Conservation (phyloP, 129 eudicot species). For the Helichrysum umbraculigerum region DNA sequence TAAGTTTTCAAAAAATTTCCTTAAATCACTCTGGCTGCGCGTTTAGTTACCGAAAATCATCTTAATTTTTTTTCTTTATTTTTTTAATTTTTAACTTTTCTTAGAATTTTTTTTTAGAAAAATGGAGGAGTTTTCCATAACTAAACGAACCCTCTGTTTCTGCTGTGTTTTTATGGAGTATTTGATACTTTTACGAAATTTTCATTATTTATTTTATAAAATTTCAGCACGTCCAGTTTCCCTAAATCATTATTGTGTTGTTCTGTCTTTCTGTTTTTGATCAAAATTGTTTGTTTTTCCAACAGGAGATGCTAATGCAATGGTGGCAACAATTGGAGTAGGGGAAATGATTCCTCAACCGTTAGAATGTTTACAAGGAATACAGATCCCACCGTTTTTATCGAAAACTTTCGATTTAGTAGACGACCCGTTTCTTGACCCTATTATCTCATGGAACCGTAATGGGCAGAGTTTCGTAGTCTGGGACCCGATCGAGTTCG, state of each 20-base stretch:
- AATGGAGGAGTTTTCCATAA: too few relatives aligned
- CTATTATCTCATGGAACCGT: constrained; percentile 63
- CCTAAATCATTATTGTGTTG: too few relatives aligned
- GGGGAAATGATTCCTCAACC: constrained; percentile 50
- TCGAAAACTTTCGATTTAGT: constrained; percentile 78
- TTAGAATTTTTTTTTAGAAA: too few relatives aligned
- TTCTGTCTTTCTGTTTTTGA: background rate
- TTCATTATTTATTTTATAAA: too few relatives aligned
- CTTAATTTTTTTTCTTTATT: background rate
- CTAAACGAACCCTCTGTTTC: too few relatives aligned
- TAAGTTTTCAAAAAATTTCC: too few relatives aligned
- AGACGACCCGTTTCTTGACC: constrained; percentile 58
- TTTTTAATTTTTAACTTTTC: background rate
- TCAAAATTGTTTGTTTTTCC: background rate
- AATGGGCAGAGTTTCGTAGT: constrained; percentile 71
- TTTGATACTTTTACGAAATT: too few relatives aligned
- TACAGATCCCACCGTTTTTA: constrained; percentile 74
- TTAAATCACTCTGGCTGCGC: background rate
- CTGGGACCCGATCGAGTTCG: constrained; percentile 77
- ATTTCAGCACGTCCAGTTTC: too few relatives aligned
- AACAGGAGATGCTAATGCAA: constrained; percentile 9
- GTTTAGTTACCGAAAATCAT: too few relatives aligned
- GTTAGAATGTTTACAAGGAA: constrained; percentile 48
- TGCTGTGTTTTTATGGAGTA: too few relatives aligned
- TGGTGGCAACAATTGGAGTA: constrained; percentile 12